Evolutionary conservation across 139 green algal species (phyloP).

Genomic region (Zygnema cylindricum): DNA sequence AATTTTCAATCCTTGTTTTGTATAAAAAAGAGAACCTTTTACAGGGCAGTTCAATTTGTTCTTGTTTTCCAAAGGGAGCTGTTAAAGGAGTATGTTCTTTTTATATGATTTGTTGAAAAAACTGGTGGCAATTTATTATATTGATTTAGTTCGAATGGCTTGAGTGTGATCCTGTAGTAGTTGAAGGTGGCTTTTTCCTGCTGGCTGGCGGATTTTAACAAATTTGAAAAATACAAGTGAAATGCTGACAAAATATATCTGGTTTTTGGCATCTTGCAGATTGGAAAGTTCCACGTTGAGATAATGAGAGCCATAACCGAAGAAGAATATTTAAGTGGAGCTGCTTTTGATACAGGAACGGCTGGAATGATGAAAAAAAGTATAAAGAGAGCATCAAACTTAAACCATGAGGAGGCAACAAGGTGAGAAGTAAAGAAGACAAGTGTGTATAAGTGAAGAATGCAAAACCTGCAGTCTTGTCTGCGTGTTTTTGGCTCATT

Average conservation of each 20-base stretch:
- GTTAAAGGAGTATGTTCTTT: neutral
- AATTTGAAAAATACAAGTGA: neutral
- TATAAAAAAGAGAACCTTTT: too few species aligned
- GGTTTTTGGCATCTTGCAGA: neutral
- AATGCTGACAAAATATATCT: neutral
- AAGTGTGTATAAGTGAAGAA: neutral
- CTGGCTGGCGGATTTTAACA: neutral
- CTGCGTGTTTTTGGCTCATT: neutral
- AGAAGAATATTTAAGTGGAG: neutral
- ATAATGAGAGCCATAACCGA: conserved; percentile 5
- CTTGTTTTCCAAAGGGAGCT: too few species aligned
- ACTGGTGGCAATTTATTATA: neutral
- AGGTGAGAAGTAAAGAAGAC: neutral
- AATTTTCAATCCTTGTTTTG: too few species aligned
- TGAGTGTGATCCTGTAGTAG: neutral
- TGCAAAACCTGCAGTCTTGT: neutral
- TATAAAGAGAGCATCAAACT: neutral
- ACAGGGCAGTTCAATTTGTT: too few species aligned
- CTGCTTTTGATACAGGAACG: neutral
- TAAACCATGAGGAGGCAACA: neutral
- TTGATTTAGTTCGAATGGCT: too few species aligned
- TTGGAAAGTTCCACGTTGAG: conserved; percentile 13
- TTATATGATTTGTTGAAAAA: neutral
- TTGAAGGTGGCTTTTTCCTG: too few species aligned
- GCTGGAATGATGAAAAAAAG: neutral